Conservation (phyloP, 805 yeast species). For the Metschnikowia rubicola region DNA sequence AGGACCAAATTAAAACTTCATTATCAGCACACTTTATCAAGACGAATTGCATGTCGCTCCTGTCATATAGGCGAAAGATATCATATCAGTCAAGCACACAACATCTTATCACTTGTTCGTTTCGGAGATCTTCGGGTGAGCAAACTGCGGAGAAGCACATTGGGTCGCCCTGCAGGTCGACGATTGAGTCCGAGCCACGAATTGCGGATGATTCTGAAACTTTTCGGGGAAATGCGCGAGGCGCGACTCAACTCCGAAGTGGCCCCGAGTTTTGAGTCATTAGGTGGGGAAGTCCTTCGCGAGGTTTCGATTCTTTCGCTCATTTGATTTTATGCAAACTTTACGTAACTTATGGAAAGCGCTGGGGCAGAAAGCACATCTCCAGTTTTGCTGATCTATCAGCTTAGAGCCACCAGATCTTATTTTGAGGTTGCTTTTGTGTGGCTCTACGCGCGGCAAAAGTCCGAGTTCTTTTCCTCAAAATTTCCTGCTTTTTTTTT, state of each 20-base stretch:
- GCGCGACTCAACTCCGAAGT: slow-evolving; percentile 19
- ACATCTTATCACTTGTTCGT: neutral
- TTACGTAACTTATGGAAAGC: too few species aligned
- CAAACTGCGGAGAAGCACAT: slow-evolving; percentile 8
- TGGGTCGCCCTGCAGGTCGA: neutral
- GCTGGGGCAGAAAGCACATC: too few species aligned
- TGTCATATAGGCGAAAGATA: too few species aligned
- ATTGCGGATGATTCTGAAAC: slow-evolving; percentile 7
- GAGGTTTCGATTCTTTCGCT: neutral
- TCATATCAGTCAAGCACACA: neutral
- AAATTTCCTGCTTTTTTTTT: neutral
- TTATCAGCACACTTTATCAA: too few species aligned
- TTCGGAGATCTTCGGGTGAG: slow-evolving; percentile 7
- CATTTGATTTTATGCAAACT: neutral
- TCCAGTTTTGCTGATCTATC: too few species aligned
- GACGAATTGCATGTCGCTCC: too few species aligned
- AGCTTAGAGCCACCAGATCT: neutral
- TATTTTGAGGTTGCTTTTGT: neutral
- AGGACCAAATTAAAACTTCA: too few species aligned
- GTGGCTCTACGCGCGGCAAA: slow-evolving; percentile 8
- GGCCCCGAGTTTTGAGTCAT: slow-evolving; percentile 17
- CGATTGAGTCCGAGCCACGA: slow-evolving; percentile 9
- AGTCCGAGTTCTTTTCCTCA: slow-evolving; percentile 1
- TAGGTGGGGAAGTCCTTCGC: slow-evolving; percentile 4
- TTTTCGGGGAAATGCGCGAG: slow-evolving; percentile 5